Evolutionary conservation across 192 early-diverging fungal genomes (phyloP).

Genomic region (Mortierella antarctica): DNA sequence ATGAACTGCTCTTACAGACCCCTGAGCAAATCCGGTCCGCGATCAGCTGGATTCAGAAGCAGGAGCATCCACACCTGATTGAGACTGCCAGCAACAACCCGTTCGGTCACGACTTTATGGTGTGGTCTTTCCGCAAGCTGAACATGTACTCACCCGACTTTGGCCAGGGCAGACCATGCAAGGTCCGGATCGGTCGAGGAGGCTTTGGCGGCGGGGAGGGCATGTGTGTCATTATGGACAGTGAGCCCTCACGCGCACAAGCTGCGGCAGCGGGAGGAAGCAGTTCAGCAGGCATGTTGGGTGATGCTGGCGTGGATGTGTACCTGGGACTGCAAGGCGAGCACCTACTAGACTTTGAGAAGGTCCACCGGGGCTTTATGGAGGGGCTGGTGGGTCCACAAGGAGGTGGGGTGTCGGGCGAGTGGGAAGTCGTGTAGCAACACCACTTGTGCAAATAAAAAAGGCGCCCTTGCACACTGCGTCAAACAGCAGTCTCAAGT

Average conservation of each 20-base stretch:
- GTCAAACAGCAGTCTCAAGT: too few relatives aligned
- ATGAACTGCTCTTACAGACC: constrained; percentile 42
- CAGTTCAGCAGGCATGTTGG: neutral
- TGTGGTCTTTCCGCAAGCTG: constrained; percentile 48
- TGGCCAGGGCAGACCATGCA: constrained; percentile 26
- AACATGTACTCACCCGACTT: constrained; percentile 41
- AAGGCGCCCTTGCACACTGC: neutral
- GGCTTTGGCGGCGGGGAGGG: constrained; percentile 51
- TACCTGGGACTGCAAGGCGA: constrained; percentile 45
- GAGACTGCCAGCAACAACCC: constrained; percentile 41
- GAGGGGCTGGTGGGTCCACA: constrained; percentile 26
- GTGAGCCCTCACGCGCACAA: neutral
- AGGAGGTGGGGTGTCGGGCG: neutral
- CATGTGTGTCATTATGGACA: constrained; percentile 52
- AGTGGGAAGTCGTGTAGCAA: constrained; percentile 20
- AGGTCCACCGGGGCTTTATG: constrained; percentile 49
- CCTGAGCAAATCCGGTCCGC: constrained; percentile 35
- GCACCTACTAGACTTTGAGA: constrained; percentile 44
- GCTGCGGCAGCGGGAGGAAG: neutral
- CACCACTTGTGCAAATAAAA: neutral
- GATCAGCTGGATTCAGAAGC: constrained; percentile 44
- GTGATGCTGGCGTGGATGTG: constrained; percentile 34
- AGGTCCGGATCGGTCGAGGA: constrained; percentile 41
- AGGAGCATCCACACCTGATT: constrained; percentile 43
- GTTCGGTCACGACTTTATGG: constrained; percentile 48